phyloP scores from a whole-genome alignment of 23 red algal species.

The Pyropia yezoensis region DNA sequence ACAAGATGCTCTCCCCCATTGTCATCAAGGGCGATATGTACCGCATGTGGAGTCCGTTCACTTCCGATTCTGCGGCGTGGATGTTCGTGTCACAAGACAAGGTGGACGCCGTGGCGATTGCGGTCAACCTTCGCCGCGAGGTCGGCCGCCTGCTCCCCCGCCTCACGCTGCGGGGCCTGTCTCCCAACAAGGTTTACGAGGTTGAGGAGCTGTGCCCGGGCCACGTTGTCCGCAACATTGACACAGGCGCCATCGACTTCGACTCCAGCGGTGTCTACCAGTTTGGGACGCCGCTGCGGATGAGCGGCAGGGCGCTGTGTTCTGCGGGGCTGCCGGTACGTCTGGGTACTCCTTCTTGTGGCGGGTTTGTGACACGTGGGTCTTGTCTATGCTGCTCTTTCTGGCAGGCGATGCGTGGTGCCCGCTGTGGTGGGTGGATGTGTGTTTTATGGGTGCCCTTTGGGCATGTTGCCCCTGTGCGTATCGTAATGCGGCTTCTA shows the following conservation, averaged over 20 bases:
- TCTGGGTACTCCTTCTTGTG: too few species aligned
- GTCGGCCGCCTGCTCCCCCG: slow-evolving; percentile 83
- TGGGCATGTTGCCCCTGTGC: too few species aligned
- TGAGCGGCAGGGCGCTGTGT: slow-evolving; percentile 48
- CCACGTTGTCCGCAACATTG: slow-evolving; percentile 57
- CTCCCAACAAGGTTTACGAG: slow-evolving; percentile 24
- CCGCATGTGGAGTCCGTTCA: slow-evolving; percentile 85
- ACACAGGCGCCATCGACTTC: slow-evolving; percentile 78
- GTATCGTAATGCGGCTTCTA: too few species aligned
- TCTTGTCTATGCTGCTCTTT: too few species aligned
- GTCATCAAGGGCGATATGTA: slow-evolving; percentile 78
- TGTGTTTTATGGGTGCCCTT: too few species aligned
- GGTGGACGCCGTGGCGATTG: slow-evolving; percentile 63
- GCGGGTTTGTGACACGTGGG: too few species aligned
- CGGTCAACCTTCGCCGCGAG: slow-evolving; percentile 64
- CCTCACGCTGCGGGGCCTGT: slow-evolving; percentile 60
- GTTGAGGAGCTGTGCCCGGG: slow-evolving; percentile 89
- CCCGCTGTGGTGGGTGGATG: too few species aligned
- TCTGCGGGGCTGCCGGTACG: slow-evolving; percentile 59
- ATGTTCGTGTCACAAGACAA: slow-evolving; percentile 83
- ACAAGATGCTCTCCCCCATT: slow-evolving; percentile 52
- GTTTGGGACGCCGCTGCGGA: slow-evolving; percentile 30
- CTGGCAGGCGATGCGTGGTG: too few species aligned
- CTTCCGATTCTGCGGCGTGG: slow-evolving; percentile 72
- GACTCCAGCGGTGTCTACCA: slow-evolving; percentile 70